phyloP scores from a whole-genome alignment of 768 basidiomycete genomes.

The Mycena leptocephala region DNA sequence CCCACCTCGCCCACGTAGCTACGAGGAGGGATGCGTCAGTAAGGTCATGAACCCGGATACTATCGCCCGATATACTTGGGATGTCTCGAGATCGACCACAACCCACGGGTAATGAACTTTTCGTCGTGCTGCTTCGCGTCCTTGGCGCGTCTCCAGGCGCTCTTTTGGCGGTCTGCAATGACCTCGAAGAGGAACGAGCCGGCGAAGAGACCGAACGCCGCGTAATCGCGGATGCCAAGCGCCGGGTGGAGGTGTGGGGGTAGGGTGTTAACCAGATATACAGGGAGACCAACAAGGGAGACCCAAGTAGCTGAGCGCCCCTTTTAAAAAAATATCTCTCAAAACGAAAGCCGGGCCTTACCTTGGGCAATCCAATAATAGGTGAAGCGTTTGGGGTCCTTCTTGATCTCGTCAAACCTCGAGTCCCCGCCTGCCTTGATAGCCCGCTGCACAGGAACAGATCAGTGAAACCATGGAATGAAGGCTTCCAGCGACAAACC shows the following conservation, averaged over 20 bases:
- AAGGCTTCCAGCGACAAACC: slow-evolving; percentile 43
- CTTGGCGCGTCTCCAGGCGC: slow-evolving; percentile 72
- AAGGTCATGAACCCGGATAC: not conserved
- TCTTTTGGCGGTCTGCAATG: slow-evolving; percentile 77
- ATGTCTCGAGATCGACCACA: slow-evolving; percentile 80
- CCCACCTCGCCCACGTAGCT: slow-evolving; percentile 85
- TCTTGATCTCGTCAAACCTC: slow-evolving; percentile 73
- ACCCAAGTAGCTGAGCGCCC: slow-evolving; percentile 73
- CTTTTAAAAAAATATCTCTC: slow-evolving; percentile 30
- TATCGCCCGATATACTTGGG: slow-evolving; percentile 70
- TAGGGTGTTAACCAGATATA: slow-evolving; percentile 74
- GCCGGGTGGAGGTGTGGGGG: slow-evolving; percentile 66
- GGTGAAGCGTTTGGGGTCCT: slow-evolving; percentile 61
- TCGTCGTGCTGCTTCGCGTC: slow-evolving; percentile 78
- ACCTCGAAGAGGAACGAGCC: slow-evolving; percentile 75
- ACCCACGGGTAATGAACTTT: slow-evolving; percentile 76
- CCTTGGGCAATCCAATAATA: slow-evolving; percentile 74
- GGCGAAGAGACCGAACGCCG: slow-evolving; percentile 68
- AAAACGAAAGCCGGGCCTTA: not conserved
- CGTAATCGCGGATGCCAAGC: slow-evolving; percentile 70
- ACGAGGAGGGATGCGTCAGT: not conserved
- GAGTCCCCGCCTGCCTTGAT: slow-evolving; percentile 75
- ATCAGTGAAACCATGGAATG: not conserved
- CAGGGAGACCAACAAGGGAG: slow-evolving; percentile 76
- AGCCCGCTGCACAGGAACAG: slow-evolving; percentile 44